These are phyloP conservation scores for Abelmoschus esculentus DNA, from an alignment of 345 rosid species.

Conservation along the genomic window DNA sequence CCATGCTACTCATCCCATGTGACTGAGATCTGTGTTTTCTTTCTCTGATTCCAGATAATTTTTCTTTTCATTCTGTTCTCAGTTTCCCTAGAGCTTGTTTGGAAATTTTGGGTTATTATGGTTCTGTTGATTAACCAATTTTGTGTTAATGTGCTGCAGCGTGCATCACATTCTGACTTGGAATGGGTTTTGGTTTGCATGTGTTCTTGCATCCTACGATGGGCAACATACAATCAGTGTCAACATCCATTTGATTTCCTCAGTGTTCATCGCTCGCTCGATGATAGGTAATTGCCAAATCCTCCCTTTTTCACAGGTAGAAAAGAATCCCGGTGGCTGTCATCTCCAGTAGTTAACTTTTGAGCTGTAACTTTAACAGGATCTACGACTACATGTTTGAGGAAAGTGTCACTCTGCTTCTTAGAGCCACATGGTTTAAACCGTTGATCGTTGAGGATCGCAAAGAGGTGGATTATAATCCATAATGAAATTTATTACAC, in stretches of 20 bases:
- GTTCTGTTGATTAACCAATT: background rate
- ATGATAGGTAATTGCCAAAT: conserved; percentile 55
- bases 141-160: too few species aligned
- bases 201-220: conserved; percentile 54
- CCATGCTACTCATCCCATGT: background rate
- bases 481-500: conserved; percentile 50
- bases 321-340: background rate
- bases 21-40: background rate
- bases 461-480: conserved; percentile 28
- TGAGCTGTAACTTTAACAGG: conserved; percentile 24
- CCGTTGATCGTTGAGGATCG: conserved; percentile 49
- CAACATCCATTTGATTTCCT: conserved; percentile 81
- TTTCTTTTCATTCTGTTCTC: background rate
- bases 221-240: conserved; percentile 79
- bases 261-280: conserved; percentile 66
- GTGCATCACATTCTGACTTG: background rate
- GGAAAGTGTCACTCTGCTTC: conserved; percentile 86
- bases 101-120: background rate
- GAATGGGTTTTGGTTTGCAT: background rate
- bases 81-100: background rate
- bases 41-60: background rate
- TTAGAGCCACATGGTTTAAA: conserved; percentile 75
- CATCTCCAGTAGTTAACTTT: background rate
- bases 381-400: conserved; percentile 81
- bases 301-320: background rate